Evolutionary conservation across 2,329 filamentous ascomycete species (phyloP).

Genomic region (Helotiales sp.): DNA sequence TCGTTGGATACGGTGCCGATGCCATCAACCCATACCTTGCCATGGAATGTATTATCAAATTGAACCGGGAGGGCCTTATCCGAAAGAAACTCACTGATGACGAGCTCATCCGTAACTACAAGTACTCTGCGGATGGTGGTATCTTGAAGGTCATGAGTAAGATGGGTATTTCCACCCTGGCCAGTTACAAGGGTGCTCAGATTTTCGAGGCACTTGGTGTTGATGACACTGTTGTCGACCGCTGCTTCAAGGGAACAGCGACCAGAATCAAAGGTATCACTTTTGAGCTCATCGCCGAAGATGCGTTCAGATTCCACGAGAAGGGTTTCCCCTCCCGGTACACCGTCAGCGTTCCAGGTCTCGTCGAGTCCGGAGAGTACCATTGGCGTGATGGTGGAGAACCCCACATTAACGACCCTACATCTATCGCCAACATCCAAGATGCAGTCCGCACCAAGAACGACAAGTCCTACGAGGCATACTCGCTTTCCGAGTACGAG

Average conservation of each 20-base stretch:
- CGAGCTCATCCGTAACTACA: conserved; percentile 91
- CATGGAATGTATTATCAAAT: conserved; percentile 95
- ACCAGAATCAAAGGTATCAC: conserved; percentile 94
- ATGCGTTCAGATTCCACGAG: conserved; percentile 94
- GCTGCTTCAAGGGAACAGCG: conserved; percentile 92
- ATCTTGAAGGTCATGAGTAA: conserved; percentile 99
- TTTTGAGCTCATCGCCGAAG: conserved; percentile 90
- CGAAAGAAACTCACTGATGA: conserved; percentile 86
- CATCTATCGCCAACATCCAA: conserved; percentile 94
- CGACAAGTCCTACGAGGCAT: conserved; percentile 97
- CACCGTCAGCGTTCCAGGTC: conserved; percentile 76
- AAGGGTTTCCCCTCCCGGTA: conserved; percentile 84
- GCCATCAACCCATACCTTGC: conserved; percentile 94
- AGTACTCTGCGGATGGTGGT: conserved; percentile 93
- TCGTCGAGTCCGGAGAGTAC: conserved; percentile 94
- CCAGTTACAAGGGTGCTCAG: conserved; percentile 96
- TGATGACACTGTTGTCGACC: conserved; percentile 88
- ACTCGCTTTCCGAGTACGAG: conserved; percentile 91
- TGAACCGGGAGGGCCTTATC: conserved; percentile 91
- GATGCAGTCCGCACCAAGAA: conserved; percentile 97
- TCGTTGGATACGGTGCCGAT: conserved; percentile 93
- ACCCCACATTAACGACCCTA: conserved; percentile 92
- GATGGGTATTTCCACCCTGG: conserved; percentile 97
- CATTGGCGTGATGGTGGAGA: conserved; percentile 98
- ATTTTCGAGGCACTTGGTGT: conserved; percentile 97